These are phyloP conservation scores for Melanomma pulvis-pyrius DNA, from an alignment of 495 filamentous ascomycete species.

Conservation along the genomic window DNA sequence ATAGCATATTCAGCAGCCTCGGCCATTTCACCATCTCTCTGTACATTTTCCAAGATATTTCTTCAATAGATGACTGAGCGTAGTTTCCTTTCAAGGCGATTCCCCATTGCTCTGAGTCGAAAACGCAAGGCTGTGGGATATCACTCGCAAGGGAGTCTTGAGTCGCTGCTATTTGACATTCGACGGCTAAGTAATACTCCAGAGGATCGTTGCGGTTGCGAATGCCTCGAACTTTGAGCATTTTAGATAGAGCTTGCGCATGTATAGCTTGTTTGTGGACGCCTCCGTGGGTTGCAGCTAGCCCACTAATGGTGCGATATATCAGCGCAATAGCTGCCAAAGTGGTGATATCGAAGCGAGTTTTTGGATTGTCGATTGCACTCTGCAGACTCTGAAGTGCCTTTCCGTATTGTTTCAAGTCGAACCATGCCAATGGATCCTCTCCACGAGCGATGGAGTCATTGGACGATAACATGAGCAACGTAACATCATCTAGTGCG, in stretches of 20 bases:
- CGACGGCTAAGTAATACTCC: neutral
- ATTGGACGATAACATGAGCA: conserved; percentile 1
- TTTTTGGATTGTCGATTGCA: conserved; percentile 2
- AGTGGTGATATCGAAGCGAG: neutral
- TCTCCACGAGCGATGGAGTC: conserved; percentile 4
- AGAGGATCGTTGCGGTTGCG: neutral
- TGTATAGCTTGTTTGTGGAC: conserved; percentile 3
- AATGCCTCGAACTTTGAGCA: conserved; percentile 1
- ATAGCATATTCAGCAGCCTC: neutral
- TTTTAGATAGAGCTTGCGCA: conserved; percentile 2
- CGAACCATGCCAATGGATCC: neutral
- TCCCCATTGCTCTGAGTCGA: conserved; percentile 9
- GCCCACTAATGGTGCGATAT: neutral
- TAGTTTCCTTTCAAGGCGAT: neutral
- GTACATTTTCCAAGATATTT: neutral
- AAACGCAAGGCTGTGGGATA: conserved; percentile 2
- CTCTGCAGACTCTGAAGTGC: neutral
- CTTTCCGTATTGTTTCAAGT: conserved; percentile 5
- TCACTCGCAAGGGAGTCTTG: neutral
- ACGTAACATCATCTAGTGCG: conserved; percentile 1
- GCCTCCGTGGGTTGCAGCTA: neutral
- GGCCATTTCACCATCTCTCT: conserved; percentile 9
- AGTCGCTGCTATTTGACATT: conserved; percentile 3
- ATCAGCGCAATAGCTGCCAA: neutral
- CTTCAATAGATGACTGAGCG: neutral